phyloP scores from a whole-genome alignment of 305 asterid species.

The Solanum chacoense region DNA sequence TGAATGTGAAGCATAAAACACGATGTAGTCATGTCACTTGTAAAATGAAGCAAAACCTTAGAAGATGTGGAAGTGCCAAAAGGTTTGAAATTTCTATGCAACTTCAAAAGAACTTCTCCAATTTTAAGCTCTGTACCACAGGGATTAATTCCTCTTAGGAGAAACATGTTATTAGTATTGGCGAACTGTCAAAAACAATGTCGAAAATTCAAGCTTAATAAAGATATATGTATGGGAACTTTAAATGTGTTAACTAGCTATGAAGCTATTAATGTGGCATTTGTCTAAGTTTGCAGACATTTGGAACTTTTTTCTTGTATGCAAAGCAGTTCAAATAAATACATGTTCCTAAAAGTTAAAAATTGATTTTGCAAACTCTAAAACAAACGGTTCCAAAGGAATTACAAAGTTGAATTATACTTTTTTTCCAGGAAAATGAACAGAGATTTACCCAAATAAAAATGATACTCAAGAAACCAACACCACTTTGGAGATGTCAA shows the following conservation, averaged over 20 bases:
- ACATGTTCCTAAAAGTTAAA: not conserved
- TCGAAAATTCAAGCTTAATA: not conserved
- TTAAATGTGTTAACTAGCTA: too few relatives aligned
- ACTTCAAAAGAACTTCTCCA: not conserved
- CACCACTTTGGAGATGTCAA: not conserved
- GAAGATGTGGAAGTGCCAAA: not conserved
- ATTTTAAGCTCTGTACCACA: not conserved
- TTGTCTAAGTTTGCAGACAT: not conserved
- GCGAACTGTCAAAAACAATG: not conserved
- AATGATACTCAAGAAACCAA: not conserved
- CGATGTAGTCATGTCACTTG: constrained; percentile 5
- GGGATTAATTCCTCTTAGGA: not conserved
- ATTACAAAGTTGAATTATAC: not conserved
- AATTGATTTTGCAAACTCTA: not conserved
- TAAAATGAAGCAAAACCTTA: not conserved
- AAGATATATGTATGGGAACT: not conserved
- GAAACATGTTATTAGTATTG: not conserved
- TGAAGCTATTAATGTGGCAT: not conserved
- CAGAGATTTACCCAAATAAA: not conserved
- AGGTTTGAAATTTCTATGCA: not conserved
- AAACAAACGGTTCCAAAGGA: not conserved
- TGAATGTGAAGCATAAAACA: constrained; percentile 5
- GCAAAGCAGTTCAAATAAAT: not conserved
- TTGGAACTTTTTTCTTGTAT: not conserved
- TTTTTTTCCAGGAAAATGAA: not conserved